phyloP scores from a whole-genome alignment of 768 basidiomycete species.

The Gymnopilus junonius region DNA sequence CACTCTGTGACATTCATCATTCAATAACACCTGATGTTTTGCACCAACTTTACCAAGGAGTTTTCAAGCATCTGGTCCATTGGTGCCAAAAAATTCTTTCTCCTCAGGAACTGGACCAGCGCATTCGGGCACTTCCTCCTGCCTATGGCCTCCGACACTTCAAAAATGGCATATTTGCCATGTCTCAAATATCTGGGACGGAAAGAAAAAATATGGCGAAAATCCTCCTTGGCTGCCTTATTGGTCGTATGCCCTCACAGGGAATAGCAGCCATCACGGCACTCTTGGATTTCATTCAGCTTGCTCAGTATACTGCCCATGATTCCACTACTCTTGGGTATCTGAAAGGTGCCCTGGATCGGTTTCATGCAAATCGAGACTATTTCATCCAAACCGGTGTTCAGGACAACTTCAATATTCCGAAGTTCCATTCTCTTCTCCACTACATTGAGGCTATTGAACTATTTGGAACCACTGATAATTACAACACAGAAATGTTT shows the following conservation, averaged over 20 bases:
- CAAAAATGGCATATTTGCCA: constrained; percentile 39
- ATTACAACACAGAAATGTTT: no score
- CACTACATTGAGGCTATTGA: no score
- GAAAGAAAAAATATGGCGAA: constrained; percentile 42
- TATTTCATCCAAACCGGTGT: constrained; percentile 21
- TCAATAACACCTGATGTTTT: constrained; percentile 22
- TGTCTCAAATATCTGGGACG: constrained; percentile 44
- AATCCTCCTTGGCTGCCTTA: constrained; percentile 33
- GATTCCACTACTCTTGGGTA: constrained; percentile 23
- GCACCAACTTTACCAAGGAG: constrained; percentile 25
- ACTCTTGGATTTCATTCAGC: constrained; percentile 35
- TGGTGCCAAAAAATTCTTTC: constrained; percentile 15
- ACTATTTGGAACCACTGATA: no score
- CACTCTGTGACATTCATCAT: constrained; percentile 16
- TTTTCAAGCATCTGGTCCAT: constrained; percentile 18
- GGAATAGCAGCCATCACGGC: constrained; percentile 21
- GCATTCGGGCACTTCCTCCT: constrained; percentile 36
- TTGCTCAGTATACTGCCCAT: constrained; percentile 27
- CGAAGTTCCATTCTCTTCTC: constrained; percentile 20
- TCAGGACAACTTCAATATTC: no score
- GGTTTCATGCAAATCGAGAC: constrained; percentile 15
- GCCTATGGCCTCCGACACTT: constrained; percentile 38
- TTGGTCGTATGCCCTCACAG: constrained; percentile 21
- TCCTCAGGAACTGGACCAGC: constrained; percentile 17
- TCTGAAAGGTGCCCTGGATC: constrained; percentile 12